Evolutionary conservation across 2,329 filamentous ascomycete species (phyloP).

Genomic region (Alternaria arbusti): DNA sequence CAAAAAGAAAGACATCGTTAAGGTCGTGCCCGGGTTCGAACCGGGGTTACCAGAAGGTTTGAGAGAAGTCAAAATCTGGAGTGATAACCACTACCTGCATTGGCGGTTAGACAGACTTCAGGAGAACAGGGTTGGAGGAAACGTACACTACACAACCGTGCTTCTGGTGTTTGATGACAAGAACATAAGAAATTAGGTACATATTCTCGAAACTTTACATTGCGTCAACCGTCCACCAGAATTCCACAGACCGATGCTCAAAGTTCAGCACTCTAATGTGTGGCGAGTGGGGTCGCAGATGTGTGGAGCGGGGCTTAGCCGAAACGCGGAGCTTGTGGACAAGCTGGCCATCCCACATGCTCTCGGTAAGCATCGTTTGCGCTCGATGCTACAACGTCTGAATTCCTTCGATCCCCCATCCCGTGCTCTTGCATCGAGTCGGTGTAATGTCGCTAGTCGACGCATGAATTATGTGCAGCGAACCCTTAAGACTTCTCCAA

Average conservation of each 20-base stretch:
- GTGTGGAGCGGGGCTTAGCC: not conserved
- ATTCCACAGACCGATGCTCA: not conserved
- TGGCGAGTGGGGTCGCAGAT: not conserved
- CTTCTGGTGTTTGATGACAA: not conserved
- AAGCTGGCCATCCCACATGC: not conserved
- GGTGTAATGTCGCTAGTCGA: not conserved
- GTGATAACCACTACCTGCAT: slow-evolving; percentile 17
- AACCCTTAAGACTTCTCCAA: not conserved
- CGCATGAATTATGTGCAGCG: not conserved
- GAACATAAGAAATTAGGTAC: no score
- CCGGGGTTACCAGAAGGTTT: slow-evolving; percentile 17
- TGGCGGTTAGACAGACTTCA: slow-evolving; percentile 5
- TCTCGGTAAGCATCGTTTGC: not conserved
- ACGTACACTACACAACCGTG: slow-evolving; percentile 12
- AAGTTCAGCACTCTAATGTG: not conserved
- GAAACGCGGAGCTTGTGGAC: not conserved
- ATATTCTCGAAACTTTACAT: no score
- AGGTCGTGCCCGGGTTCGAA: slow-evolving; percentile 15
- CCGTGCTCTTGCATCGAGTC: not conserved
- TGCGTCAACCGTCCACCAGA: no score
- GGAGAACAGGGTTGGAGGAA: not conserved
- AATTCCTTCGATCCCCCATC: not conserved
- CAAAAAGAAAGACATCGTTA: not conserved
- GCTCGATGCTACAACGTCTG: not conserved
- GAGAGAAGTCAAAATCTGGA: slow-evolving; percentile 15